These are phyloP conservation scores for Kodamaea derodonti DNA, from an alignment of 1,139 yeast genomes.

Conservation along the genomic window DNA sequence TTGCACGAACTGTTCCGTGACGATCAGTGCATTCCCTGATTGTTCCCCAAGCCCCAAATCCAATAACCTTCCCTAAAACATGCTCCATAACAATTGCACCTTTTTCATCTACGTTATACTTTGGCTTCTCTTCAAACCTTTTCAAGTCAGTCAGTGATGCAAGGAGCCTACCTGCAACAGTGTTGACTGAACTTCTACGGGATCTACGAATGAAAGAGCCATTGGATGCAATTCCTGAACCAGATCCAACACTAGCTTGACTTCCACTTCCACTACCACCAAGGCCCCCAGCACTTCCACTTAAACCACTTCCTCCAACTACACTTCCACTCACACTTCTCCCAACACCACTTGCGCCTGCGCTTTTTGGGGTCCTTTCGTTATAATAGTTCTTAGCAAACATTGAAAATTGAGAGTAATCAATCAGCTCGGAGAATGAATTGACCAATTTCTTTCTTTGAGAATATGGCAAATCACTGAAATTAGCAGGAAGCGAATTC, in stretches of 20 bases:
- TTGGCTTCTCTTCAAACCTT: constrained; percentile 23
- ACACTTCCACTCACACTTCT: constrained; percentile 22
- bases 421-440: constrained; percentile 54
- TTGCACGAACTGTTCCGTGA: constrained; percentile 55
- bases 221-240: constrained; percentile 12
- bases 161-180: constrained; percentile 41
- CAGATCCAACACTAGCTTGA: constrained; percentile 1
- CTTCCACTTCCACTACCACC: constrained; percentile 7
- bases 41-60: constrained; percentile 90
- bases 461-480: constrained; percentile 62
- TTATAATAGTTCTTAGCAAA: constrained; percentile 35
- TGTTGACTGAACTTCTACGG: constrained; percentile 32
- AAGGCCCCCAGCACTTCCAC: constrained; percentile 2
- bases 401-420: constrained; percentile 44
- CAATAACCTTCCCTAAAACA: constrained; percentile 72
- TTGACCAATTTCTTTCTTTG: constrained; percentile 58
- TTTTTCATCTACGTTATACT: constrained; percentile 49
- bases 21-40: constrained; percentile 64
- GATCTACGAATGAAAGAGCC: constrained; percentile 29
- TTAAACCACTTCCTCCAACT: constrained; percentile 5
- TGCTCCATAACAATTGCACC: constrained; percentile 61
- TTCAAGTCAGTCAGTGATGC: constrained; percentile 41
- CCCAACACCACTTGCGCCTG: constrained; percentile 15
- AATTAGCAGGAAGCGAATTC: constrained; percentile 54
- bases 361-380: constrained; percentile 6